These are phyloP conservation scores for Pyricularia sp. DNA, from an alignment of 2,329 filamentous ascomycete species.

Conservation along the genomic window DNA sequence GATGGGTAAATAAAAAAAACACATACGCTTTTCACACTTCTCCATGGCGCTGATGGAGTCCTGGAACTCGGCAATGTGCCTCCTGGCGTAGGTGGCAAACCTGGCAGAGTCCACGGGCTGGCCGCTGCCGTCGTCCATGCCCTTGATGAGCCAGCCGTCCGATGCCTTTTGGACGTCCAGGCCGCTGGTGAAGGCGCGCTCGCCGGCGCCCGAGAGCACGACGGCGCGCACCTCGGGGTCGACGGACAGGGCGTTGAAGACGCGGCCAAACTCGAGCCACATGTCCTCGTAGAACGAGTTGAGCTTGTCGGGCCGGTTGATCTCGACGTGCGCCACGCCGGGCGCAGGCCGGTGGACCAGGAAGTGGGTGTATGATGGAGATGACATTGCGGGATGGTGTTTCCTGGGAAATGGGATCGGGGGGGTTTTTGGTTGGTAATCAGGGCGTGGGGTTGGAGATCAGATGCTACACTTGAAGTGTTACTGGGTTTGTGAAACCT, in stretches of 20 bases:
- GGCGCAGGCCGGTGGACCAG: slow-evolving; percentile 51
- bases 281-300: slow-evolving; percentile 81
- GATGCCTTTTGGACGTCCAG: slow-evolving; percentile 71
- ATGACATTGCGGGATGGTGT: neutral
- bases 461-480: neutral
- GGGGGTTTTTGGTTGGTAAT: too few species aligned
- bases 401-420: neutral
- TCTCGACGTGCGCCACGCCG: slow-evolving; percentile 83
- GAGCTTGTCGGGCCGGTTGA: slow-evolving; percentile 77
- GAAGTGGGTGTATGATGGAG: slow-evolving; percentile 14
- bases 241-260: slow-evolving; percentile 64
- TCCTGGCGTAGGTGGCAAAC: slow-evolving; percentile 50
- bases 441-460: neutral
- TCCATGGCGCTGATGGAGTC: slow-evolving; percentile 67
- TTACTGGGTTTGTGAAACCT: neutral
- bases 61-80: slow-evolving; percentile 73
- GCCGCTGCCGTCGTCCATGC: slow-evolving; percentile 15
- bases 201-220: slow-evolving; percentile 71
- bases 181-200: slow-evolving; percentile 76
- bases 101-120: slow-evolving; percentile 49
- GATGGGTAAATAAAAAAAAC: neutral
- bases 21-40: slow-evolving; percentile 76
- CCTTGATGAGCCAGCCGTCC: slow-evolving; percentile 34
- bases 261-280: slow-evolving; percentile 69
- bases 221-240: slow-evolving; percentile 68